These are phyloP conservation scores for Lodderomyces jiufengensis DNA, from an alignment of 1,139 yeast species.

Conservation along the genomic window DNA sequence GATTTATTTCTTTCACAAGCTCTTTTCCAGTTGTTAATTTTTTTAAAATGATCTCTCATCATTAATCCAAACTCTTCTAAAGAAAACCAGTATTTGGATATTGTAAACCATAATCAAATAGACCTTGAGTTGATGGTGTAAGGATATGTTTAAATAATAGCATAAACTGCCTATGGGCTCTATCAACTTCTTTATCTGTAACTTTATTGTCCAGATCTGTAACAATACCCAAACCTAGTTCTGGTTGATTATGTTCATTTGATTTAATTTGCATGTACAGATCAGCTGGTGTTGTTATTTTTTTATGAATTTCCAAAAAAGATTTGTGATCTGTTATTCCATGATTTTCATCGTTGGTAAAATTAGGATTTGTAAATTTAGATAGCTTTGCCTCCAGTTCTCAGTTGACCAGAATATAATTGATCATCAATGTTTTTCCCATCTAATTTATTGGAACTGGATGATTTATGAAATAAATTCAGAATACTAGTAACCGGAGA, in stretches of 20 bases:
- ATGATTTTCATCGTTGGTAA: constrained; percentile 23
- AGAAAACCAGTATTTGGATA: constrained; percentile 23
- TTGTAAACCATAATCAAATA: constrained; percentile 11
- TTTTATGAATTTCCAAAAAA: constrained; percentile 33
- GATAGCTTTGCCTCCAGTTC: constrained; percentile 34
- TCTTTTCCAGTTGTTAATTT: neutral
- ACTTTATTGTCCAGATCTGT: constrained; percentile 5
- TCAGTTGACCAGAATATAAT: constrained; percentile 11
- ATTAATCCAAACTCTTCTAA: constrained; percentile 30
- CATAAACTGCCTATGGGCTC: too few species aligned
- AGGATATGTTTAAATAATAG: constrained; percentile 16
- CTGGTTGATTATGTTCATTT: constrained; percentile 17
- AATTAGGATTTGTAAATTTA: constrained; percentile 39
- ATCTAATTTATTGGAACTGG: constrained; percentile 13
- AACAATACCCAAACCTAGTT: constrained; percentile 24
- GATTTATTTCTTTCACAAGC: constrained; percentile 3
- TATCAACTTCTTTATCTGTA: neutral
- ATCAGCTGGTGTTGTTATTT: constrained; percentile 39
- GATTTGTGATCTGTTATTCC: constrained; percentile 22
- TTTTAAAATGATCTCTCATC: constrained; percentile 24
- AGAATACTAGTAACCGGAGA: constrained; percentile 40
- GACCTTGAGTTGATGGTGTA: constrained; percentile 14
- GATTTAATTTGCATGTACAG: constrained; percentile 30
- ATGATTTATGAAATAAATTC: constrained; percentile 33
- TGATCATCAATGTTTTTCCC: constrained; percentile 7